Percentiles rank a stretch among this genome's conserved stretches.
These are phyloP conservation scores for Lasiodiplodia theobromae DNA, from an alignment of 2,329 filamentous ascomycete species.

Conservation along the genomic window DNA sequence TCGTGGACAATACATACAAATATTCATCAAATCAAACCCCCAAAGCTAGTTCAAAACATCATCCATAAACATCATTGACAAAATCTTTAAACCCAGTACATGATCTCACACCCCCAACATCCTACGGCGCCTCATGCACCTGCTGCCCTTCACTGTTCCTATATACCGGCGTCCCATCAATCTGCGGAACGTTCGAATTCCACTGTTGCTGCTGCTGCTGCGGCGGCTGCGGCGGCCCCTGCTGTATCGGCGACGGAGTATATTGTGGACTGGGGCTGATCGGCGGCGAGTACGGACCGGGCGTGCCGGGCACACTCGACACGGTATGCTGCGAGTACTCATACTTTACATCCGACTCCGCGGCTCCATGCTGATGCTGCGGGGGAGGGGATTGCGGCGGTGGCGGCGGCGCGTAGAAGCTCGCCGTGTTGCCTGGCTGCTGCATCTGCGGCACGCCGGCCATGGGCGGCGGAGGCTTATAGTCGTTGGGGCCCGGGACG, in stretches of 20 bases:
- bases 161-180: slow-evolving; percentile 24
- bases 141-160: slow-evolving; percentile 9
- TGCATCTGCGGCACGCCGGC: slow-evolving; percentile 10
- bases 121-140: slow-evolving; percentile 14
- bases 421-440: slow-evolving; percentile 13
- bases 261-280: slow-evolving; percentile 12
- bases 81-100: no score
- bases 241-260: slow-evolving; percentile 1
- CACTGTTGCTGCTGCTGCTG: background rate
- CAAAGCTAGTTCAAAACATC: no score
- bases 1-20: no score
- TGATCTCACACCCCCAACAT: no score
- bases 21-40: no score
- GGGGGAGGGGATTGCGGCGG: background rate
- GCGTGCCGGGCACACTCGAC: background rate
- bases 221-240: background rate
- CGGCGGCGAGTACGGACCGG: slow-evolving; percentile 4
- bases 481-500: slow-evolving; percentile 32
- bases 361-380: background rate
- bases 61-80: no score
- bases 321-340: slow-evolving; percentile 11
- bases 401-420: slow-evolving; percentile 8
- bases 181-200: slow-evolving; percentile 9
- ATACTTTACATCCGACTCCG: background rate
- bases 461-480: slow-evolving; percentile 31